Evolutionary conservation across 257 asterid species (phyloP), one percentile per base, ranked within the genome.

Genomic region (Salvia rosmarinus): DNA sequence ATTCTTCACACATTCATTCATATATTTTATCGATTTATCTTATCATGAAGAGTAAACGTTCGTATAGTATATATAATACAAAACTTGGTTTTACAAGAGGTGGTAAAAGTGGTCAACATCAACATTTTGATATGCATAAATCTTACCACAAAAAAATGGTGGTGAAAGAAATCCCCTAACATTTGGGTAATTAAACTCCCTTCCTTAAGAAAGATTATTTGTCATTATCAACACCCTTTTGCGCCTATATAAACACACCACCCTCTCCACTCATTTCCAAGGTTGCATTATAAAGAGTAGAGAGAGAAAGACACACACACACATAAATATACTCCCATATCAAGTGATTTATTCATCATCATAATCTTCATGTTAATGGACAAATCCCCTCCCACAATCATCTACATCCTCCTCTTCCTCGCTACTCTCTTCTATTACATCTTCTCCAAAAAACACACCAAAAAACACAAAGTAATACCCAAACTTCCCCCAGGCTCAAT

Each of bases 401-500:
- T 25, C 62, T 55, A 55, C 62, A 23, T 55, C 39, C 9, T 55
- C 17, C 62, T 55, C 19, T 55, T 55, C 4, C 62, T 55, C 3
- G 30, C 62, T 25, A 23, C 62, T 55, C 62, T 55, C 16, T 11
- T 55, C 12, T 55, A 55, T 28, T 55, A 55, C 62, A 55, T 55
- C 13, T 25, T 55, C 62, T 55, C 62, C 4, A 55, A 25, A 23
- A 55, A 23, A 25, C 62, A 55, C 62, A 55, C 19, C 19, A 55
- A 25, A 12, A 55, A 12, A 19, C 62, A 55, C 3, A 55, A 55
- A 11, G 3, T 25, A 21, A 10, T 10, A 25, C 62, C 58, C 19
- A 80, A 67, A 64, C 91, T 90, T 68, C 96, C 98, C 35, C 98
- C 98, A 1, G 98, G 98, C 20, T 92, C 98, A 30, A 76, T 88